Conservation (phyloP, 1,284 basidiomycete genomes). For the Porodaedalea pini region DNA sequence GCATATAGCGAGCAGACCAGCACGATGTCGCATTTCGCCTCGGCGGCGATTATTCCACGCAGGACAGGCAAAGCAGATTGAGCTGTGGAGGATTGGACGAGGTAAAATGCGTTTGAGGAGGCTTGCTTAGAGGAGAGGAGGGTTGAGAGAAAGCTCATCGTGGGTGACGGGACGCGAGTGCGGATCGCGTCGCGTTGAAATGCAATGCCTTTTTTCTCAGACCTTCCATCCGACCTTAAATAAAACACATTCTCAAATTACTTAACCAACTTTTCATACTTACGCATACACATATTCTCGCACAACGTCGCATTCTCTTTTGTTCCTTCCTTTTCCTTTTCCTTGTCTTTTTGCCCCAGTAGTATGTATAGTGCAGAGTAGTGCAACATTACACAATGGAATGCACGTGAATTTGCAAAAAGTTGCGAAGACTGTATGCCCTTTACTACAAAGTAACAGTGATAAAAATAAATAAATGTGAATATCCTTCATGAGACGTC, state of each 20-base stretch:
- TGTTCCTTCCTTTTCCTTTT: too few species aligned
- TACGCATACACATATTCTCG: too few species aligned
- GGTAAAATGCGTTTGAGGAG: slow-evolving; percentile 35
- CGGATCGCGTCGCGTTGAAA: too few species aligned
- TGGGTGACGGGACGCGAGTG: background rate
- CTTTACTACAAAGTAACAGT: too few species aligned
- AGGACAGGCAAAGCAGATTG: slow-evolving; percentile 63
- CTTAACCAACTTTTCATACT: too few species aligned
- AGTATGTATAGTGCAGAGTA: too few species aligned
- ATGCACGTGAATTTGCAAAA: background rate
- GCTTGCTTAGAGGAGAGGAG: slow-evolving; percentile 36
- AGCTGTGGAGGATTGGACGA: slow-evolving; percentile 62
- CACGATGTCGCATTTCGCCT: slow-evolving; percentile 34
- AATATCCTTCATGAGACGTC: slow-evolving; percentile 13
- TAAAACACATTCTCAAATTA: too few species aligned
- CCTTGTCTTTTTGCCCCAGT: too few species aligned
- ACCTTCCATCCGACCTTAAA: background rate
- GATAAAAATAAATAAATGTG: background rate
- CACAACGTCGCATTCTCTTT: too few species aligned
- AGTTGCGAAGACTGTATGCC: too few species aligned
- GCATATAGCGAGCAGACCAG: slow-evolving; percentile 61
- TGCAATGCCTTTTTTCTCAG: background rate
- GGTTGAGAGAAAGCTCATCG: slow-evolving; percentile 31
- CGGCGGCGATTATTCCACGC: slow-evolving; percentile 34
- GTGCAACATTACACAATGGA: too few species aligned